phyloP scores from a whole-genome alignment of 2,329 filamentous ascomycete genomes.

The Fusarium burgessii region DNA sequence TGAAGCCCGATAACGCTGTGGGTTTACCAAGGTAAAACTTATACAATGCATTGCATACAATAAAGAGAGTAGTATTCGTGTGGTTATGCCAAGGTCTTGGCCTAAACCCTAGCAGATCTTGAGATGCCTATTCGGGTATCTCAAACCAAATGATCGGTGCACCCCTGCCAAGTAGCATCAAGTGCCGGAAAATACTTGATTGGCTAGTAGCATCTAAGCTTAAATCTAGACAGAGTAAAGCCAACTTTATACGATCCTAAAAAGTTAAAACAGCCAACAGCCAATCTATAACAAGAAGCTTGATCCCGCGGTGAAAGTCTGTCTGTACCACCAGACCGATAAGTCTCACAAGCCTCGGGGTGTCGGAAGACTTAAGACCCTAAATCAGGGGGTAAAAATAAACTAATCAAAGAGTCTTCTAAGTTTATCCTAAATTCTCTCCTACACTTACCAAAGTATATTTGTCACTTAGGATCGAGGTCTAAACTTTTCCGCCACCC shows the following conservation, averaged over 20 bases:
- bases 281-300: not conserved
- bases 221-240: not conserved
- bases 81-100: slow-evolving; percentile 24
- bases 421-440: no score
- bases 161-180: slow-evolving; percentile 1
- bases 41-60: not conserved
- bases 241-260: not conserved
- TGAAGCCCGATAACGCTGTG: not conserved
- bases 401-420: no score
- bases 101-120: not conserved
- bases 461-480: no score
- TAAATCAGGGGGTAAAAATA: no score
- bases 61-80: not conserved
- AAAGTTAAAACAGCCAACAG: not conserved
- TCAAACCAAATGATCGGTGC: not conserved
- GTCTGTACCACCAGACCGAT: not conserved
- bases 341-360: not conserved
- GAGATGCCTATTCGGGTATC: slow-evolving; percentile 5
- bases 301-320: not conserved
- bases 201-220: slow-evolving; percentile 1
- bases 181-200: slow-evolving; percentile 3
- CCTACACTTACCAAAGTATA: no score
- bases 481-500: no score
- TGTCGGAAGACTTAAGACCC: no score
- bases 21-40: not conserved